phyloP scores from a whole-genome alignment of 306 rosid genomes.

The Quercus mongolica region DNA sequence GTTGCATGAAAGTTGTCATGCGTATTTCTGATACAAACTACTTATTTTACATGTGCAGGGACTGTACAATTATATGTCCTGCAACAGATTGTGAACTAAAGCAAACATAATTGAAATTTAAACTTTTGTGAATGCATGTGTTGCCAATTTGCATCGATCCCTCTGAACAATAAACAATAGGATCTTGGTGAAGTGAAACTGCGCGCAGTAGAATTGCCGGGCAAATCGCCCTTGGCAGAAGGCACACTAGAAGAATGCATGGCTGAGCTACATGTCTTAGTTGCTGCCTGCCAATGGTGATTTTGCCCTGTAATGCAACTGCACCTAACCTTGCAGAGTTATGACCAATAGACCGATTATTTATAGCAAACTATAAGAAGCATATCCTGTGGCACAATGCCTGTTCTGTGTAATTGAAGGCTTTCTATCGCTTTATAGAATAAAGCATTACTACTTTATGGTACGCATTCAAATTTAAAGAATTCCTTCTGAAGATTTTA shows the following conservation, averaged over 20 bases:
- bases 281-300: conserved; percentile 61
- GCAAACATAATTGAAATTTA: background rate
- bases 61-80: background rate
- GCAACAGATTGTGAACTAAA: background rate
- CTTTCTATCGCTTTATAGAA: conserved; percentile 36
- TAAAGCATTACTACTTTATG: background rate
- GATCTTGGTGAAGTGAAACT: conserved; percentile 32
- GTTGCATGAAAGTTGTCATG: too few relatives aligned
- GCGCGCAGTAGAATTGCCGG: conserved; percentile 50
- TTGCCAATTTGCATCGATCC: background rate
- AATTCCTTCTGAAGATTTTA: background rate
- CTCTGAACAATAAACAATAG: background rate
- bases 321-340: conserved; percentile 12
- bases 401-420: background rate
- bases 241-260: conserved; percentile 20
- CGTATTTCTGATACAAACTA: too few relatives aligned
- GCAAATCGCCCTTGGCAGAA: conserved; percentile 75
- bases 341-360: background rate
- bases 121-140: too few relatives aligned
- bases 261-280: conserved; percentile 4
- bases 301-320: conserved; percentile 57
- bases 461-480: too few relatives aligned
- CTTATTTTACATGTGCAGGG: too few relatives aligned
- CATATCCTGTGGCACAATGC: conserved; percentile 58
- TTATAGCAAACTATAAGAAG: conserved; percentile 19